Base-by-base conservation (phyloP, 768 basidiomycete species). In the Auriscalpium microsporum region DNA sequence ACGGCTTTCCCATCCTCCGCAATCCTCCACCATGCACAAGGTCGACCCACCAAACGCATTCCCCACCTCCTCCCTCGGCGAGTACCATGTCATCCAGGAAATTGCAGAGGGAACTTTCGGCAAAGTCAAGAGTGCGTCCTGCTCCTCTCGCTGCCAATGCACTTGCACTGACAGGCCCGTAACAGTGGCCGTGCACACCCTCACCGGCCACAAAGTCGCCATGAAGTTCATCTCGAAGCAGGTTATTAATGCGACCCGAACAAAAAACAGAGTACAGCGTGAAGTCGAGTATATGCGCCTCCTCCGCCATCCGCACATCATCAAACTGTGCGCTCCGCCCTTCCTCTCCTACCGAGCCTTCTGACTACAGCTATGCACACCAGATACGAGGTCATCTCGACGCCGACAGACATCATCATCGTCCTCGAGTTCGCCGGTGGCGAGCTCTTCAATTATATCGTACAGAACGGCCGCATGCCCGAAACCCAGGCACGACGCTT, bases 391-490 rank as follows among this genome's bases (percentile, higher is more conserved):
- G 86, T 87, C 42, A 96, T 98, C 61, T 93, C 91, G 8, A 96
- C 94, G 0, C 84, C 90, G 0, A 90, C 87, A 1, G 93, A 98
- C 68, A 96, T 99, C 63, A 94, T 99, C 67, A 96, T 99, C 72
- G 96, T 99, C 34, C 84, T 98, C 54, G 96, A 99, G 69, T 97
- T 86, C 68, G 95, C 94, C 2, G 89, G 90, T 0, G 94, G 93
- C 58, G 96, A 99, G 65, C 80, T 99, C 7, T 99, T 99, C 79
- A 93, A 98, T 71, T 96, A 94, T 73, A 97, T 98, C 66, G 95
- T 96, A 57, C 78, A 80, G n/a, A 82, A 94, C 57, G 96, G 96
- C 9, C 80, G 88, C 56, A 94, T 98, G 87, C 75, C 83, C 37
- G 94, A 97, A 67, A 75, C 78, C 36, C 86, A 86, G 59, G 94